Base-by-base conservation (phyloP, 2,329 filamentous ascomycete species). In the Nemania sp. region DNA sequence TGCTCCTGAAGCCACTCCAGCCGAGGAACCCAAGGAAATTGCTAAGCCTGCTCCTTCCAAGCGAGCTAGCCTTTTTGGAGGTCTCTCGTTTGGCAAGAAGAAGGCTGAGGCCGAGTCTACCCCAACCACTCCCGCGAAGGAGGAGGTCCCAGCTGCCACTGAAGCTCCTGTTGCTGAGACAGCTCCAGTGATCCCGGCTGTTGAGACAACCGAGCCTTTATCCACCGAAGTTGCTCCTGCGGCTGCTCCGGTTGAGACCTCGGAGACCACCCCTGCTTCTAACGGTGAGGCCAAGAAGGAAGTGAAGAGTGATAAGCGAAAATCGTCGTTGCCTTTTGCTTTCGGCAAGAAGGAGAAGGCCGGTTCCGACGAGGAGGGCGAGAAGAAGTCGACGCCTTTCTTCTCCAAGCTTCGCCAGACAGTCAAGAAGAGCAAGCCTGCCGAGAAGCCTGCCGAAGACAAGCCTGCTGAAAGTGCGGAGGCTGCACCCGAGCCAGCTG, bases 261-360 rank as follows among this genome's bases (percentile, higher is more conserved):
- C 75, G 3, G 79, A 82, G 64, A 68, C 60, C 55, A 63, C 72
- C 26, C 75, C 76, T 56, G 73, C 72, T 55, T 73, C 73, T 63
- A 78, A 77, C 45, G 77, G 76, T 56, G 83, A 86, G 74, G 62
- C 75, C 51, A 83, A 83, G 72, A 83, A 84, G 74, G 81, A 83
- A 59, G 71, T 79, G 64, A 91, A 90, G 84, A 72, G 73, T 42
- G 80, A 83, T 74, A 96, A 95, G 89, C 89, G 91, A 73, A 85
- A 86, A 74, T 94, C 90, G 62, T 86, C 92, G 67, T 73, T 84
- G 7, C 80, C 80, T 43, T 95, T 95, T 75, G 84, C 84, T 66
- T 86, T 84, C 68, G 85, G 90, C 74, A 88, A 90, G 82, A 93
- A 93, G 80, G 86, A 88, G 72, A 81, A 82, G 74, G 54, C 76